phyloP scores from a whole-genome alignment of 164 flowering plant species.

The Sedum album region DNA sequence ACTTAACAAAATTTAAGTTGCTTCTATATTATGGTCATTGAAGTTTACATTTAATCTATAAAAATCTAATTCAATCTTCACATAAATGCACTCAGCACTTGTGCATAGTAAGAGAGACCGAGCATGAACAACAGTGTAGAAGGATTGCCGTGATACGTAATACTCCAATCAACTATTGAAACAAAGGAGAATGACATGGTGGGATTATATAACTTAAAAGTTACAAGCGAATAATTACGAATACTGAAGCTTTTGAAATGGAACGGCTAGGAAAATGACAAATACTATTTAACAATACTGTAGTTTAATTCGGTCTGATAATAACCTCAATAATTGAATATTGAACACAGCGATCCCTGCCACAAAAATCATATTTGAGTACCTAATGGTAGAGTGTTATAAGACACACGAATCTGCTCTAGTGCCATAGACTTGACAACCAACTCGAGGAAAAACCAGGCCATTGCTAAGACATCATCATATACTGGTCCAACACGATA shows the following conservation, averaged over 20 bases:
- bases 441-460: constrained; percentile 96
- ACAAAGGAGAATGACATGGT: background rate
- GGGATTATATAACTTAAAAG: background rate
- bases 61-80: background rate
- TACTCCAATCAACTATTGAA: background rate
- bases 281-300: background rate
- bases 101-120: background rate
- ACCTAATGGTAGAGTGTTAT: constrained; percentile 83
- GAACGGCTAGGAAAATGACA: background rate
- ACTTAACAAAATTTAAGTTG: background rate
- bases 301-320: background rate
- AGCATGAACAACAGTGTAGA: background rate
- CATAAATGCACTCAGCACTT: background rate
- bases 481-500: constrained; percentile 99
- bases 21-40: background rate
- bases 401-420: constrained; percentile 81
- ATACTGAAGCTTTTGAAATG: background rate
- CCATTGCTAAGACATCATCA: constrained; percentile 99
- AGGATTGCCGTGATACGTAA: background rate
- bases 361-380: constrained; percentile 7
- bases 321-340: background rate
- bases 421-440: constrained; percentile 96
- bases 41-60: background rate
- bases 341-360: background rate
- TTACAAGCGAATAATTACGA: no score